Conservation (phyloP, 2,329 filamentous ascomycete genomes). For the Aspergillus flavus region DNA sequence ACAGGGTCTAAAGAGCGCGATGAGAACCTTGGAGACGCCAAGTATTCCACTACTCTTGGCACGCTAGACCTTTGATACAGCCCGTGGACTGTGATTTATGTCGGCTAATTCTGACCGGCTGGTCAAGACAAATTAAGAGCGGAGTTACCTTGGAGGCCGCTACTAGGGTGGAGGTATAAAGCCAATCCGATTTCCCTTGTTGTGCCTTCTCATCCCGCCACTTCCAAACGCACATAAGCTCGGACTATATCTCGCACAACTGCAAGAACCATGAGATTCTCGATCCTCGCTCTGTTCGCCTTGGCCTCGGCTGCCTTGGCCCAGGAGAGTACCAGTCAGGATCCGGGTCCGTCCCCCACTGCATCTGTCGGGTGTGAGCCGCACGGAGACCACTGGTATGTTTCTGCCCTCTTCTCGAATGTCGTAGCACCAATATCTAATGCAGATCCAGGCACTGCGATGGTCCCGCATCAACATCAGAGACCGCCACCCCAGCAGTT, state of each 20-base stretch:
- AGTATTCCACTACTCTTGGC: slow-evolving; percentile 22
- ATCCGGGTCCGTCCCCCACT: slow-evolving; percentile 35
- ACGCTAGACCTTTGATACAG: neutral
- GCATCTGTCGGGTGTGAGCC: slow-evolving; percentile 30
- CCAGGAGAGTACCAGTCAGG: slow-evolving; percentile 11
- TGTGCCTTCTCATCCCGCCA: neutral
- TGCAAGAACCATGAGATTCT: slow-evolving; percentile 21
- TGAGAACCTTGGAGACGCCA: slow-evolving; percentile 28
- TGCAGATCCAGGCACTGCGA: slow-evolving; percentile 32
- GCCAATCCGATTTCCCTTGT: neutral
- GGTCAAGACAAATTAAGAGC: neutral
- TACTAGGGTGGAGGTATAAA: neutral
- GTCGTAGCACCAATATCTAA: neutral
- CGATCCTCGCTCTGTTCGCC: slow-evolving; percentile 20
- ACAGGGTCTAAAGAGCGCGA: neutral
- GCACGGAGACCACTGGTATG: slow-evolving; percentile 32
- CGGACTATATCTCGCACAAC: neutral
- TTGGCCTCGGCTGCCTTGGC: slow-evolving; percentile 21
- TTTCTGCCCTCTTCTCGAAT: neutral
- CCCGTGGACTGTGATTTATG: neutral
- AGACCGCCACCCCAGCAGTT: slow-evolving; percentile 12
- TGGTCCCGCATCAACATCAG: slow-evolving; percentile 23
- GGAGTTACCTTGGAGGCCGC: neutral
- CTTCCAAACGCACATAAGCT: neutral
- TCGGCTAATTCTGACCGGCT: neutral